Percentiles rank a stretch among this genome's conserved stretches.
Evolutionary conservation across 2,329 filamentous ascomycete genomes (phyloP).

Genomic region (Nigrograna mackinnonii): DNA sequence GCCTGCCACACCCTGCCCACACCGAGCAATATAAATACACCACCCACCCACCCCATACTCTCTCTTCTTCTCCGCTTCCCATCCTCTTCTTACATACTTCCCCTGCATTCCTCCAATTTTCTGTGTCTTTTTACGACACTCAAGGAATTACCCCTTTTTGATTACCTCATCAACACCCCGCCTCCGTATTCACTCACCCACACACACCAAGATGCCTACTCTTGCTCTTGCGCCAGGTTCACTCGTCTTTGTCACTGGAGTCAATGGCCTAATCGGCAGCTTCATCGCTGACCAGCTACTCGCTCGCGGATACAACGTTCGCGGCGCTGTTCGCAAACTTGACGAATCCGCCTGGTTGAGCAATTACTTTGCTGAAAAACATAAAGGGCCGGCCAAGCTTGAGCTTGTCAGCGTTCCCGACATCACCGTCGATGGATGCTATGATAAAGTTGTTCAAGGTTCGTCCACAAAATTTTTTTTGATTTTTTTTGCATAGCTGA

Average conservation of each 20-base stretch:
- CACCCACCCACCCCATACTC: not conserved
- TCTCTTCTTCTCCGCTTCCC: not conserved
- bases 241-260: slow-evolving; percentile 32
- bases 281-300: slow-evolving; percentile 36
- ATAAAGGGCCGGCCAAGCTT: slow-evolving; percentile 21
- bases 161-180: slow-evolving; percentile 8
- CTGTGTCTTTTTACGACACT: slow-evolving; percentile 1
- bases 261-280: slow-evolving; percentile 33
- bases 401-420: slow-evolving; percentile 23
- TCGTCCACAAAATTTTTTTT: not conserved
- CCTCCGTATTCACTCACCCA: not conserved
- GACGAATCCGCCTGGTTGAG: slow-evolving; percentile 24
- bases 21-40: not conserved
- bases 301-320: slow-evolving; percentile 30
- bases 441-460: slow-evolving; percentile 25
- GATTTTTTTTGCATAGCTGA: not conserved
- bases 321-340: slow-evolving; percentile 29
- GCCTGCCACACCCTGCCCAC: not conserved
- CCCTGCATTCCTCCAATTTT: not conserved
- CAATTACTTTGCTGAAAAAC: slow-evolving; percentile 21
- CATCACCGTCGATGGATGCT: slow-evolving; percentile 24
- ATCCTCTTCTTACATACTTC: too few relatives aligned
- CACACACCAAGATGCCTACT: slow-evolving; percentile 37
- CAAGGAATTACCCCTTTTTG: slow-evolving; percentile 8
- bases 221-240: slow-evolving; percentile 16